Conservation (phyloP, 1,284 basidiomycete genomes). For the Ganoderma boninense region DNA sequence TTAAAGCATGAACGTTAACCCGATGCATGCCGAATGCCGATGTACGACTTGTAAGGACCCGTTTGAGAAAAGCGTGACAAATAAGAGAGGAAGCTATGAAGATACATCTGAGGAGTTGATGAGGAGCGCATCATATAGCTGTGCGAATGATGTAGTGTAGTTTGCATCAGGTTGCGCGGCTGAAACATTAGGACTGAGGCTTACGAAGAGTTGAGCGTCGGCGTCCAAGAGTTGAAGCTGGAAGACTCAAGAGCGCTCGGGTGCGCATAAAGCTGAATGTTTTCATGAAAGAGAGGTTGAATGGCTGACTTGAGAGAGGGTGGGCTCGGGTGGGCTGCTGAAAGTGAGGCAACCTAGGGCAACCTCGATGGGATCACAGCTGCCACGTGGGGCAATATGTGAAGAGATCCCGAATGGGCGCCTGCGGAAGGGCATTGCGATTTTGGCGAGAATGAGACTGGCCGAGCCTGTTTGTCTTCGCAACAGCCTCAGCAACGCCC, state of each 20-base stretch:
- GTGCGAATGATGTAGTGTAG: neutral
- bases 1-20: neutral
- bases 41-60: neutral
- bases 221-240: neutral
- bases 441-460: neutral
- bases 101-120: neutral
- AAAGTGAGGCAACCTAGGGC: too few species aligned
- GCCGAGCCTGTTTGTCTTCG: neutral
- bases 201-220: neutral
- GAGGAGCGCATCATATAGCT: slow-evolving; percentile 8
- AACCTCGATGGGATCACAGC: neutral
- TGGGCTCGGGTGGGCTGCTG: too few species aligned
- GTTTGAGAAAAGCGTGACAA: neutral
- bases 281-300: neutral
- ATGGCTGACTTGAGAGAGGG: neutral
- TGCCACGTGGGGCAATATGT: neutral
- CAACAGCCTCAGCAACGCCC: slow-evolving; percentile 3
- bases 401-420: neutral
- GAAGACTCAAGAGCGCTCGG: too few species aligned
- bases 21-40: too few species aligned
- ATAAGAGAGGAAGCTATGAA: neutral
- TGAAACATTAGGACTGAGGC: slow-evolving; percentile 8
- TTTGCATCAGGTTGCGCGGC: neutral
- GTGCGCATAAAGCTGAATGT: too few species aligned
- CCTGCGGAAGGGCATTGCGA: neutral